Evolutionary conservation across 2,329 filamentous ascomycete genomes (phyloP), one percentile per base, ranked within the genome.

Genomic region (Colletotrichum graminicola): DNA sequence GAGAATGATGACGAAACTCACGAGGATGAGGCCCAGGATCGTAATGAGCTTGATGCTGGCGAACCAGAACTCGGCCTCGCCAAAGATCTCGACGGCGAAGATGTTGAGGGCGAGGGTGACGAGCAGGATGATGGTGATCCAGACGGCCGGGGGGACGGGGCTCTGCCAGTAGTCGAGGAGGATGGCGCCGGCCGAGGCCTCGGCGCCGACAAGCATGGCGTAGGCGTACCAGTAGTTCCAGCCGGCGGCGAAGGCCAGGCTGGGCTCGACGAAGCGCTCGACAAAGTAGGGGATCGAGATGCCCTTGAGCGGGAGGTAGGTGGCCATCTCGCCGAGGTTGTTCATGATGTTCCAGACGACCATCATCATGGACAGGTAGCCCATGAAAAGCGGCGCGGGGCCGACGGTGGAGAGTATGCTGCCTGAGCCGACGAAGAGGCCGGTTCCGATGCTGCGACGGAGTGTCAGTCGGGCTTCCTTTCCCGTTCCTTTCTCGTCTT

Each of bases 301-400:
- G 8, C 88, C 88, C 63, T 84, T 85, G 77, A 89, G 82, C 1
- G 87, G 87, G 0, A 89, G 82, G 62, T 85, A 88, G 1, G 84
- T 85, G 1, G 84, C 83, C 83, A 89, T 88, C 76, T 89, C 87
- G 11, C 83, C 87, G 11, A 89, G 80, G 70, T 80, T 76, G 78
- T 88, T 88, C 86, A 88, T 88, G 66, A 88, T 80, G 65, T 83
- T 79, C 83, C 84, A 89, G 34, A 89, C 86, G 12, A 88, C 76
- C 3, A 81, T 34, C 82, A 87, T 87, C 86, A 88, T 87, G 74
- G 82, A 83, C 8, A 88, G 75, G 78, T 93, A 94, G 32, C 88
- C 90, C 79, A 94, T 90, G 78, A 94, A 87, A 21, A 94, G 81
- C 0, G 92, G 90, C 6, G 90, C 91, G 3, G 90, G 90, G 2